phyloP scores from a whole-genome alignment of 2,329 filamentous ascomycete genomes.

The Nemania sp. region DNA sequence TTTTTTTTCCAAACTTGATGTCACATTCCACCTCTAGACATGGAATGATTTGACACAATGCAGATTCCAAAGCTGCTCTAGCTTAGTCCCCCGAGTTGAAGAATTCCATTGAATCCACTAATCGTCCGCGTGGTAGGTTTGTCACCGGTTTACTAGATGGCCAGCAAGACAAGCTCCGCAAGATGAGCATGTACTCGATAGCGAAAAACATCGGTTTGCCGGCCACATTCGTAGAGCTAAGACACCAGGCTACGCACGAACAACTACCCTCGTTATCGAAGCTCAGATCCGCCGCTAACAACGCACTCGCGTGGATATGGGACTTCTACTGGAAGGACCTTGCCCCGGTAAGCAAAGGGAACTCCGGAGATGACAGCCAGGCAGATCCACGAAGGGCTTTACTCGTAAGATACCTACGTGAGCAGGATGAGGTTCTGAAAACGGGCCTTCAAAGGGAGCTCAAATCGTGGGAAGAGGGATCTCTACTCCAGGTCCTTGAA shows the following conservation, averaged over 20 bases:
- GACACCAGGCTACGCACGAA: slow-evolving; percentile 92
- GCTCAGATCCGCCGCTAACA: slow-evolving; percentile 75
- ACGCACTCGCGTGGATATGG: slow-evolving; percentile 88
- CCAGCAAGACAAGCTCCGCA: slow-evolving; percentile 74
- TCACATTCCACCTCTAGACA: slow-evolving; percentile 18
- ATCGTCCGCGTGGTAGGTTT: slow-evolving; percentile 64
- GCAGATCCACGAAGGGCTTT: slow-evolving; percentile 49
- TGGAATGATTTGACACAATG: slow-evolving; percentile 13
- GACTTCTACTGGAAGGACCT: slow-evolving; percentile 82
- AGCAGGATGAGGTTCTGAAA: slow-evolving; percentile 38
- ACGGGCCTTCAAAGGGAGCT: slow-evolving; percentile 49
- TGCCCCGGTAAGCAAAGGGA: slow-evolving; percentile 29
- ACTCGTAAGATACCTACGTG: slow-evolving; percentile 56
- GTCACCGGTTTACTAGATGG: slow-evolving; percentile 84
- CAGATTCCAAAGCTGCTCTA: slow-evolving; percentile 17
- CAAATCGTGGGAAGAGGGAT: slow-evolving; percentile 53
- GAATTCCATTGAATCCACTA: slow-evolving; percentile 32
- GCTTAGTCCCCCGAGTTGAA: not conserved
- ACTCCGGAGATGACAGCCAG: slow-evolving; percentile 21
- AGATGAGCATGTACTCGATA: slow-evolving; percentile 78
- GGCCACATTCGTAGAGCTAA: slow-evolving; percentile 85
- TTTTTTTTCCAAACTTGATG: slow-evolving; percentile 1
- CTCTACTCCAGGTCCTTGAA: slow-evolving; percentile 55
- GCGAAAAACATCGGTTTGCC: slow-evolving; percentile 77
- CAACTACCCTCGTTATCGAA: slow-evolving; percentile 82